Evolutionary conservation across 2,329 filamentous ascomycete genomes (phyloP), one percentile per base, ranked within the genome.

Genomic region (Mariannaea elegans): DNA sequence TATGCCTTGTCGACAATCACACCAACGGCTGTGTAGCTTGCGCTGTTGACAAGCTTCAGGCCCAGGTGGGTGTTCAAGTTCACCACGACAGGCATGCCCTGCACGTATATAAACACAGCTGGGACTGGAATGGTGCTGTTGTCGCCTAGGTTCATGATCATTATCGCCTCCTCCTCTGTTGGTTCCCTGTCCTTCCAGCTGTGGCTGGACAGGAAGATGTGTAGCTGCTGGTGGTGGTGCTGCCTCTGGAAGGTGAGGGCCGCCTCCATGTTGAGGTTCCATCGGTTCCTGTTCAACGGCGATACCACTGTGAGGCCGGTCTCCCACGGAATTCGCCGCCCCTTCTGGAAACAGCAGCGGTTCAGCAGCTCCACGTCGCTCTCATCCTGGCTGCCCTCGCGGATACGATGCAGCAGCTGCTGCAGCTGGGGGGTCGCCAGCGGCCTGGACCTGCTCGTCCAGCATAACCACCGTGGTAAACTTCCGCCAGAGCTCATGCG

Each of bases 41-140:
- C 32, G 13, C 19, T 31, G 29, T 54, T 54, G 21, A 54, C 23
- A 8, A 46, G 4, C 31, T 54, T 54, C n/a, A 54, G 41, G 6
- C 41, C 16, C 12, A 38, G 41, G 21, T 47, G 13, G 5, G 7
- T 38, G 19, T 54, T 46, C 3, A 46, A 14, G 23, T 18, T 45
- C 4, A 54, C 32, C 21, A 61, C 36, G 24, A 61, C 42, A 14
- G 34, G 47, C 24, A 61, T 61, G 16, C 19, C 24, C 7, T n/a
- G 38, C 7, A 52, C 23, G 39, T 44, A 52, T 16, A 44, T 52
- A 27, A 52, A 44, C 16, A 52, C 18, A 23, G 5, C 16, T 16
- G 39, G 19, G 3, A 53, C 41, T 10, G 24, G 16, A 23, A 47
- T 18, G 16, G 24, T 27, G 39, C 31, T 23, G 39, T 54, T 23